Evolutionary conservation across 2,329 filamentous ascomycete species (phyloP).

Genomic region (Calonectria hongkongensis): DNA sequence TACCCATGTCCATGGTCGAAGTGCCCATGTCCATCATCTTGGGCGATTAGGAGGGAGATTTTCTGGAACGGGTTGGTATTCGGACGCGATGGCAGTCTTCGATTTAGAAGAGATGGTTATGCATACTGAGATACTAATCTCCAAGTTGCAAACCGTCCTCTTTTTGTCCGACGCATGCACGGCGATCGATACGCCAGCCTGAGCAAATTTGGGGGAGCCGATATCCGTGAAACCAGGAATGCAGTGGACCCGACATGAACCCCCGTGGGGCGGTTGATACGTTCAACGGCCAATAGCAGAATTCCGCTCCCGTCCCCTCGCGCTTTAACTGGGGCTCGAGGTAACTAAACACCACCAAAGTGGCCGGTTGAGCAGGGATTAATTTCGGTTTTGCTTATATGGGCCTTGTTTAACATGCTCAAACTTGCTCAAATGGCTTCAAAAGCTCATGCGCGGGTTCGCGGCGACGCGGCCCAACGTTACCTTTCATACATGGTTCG

Average conservation of each 20-base stretch:
- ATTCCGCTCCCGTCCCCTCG: too few relatives aligned
- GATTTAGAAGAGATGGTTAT: background rate
- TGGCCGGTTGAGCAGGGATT: background rate
- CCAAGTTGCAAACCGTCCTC: background rate
- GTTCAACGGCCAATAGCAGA: background rate
- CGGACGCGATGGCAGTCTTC: too few relatives aligned
- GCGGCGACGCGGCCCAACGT: background rate
- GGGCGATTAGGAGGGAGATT: background rate
- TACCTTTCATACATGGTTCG: background rate
- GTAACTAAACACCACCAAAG: background rate
- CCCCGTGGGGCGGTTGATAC: background rate
- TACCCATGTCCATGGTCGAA: background rate
- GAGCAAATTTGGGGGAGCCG: conserved; percentile 1
- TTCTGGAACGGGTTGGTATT: background rate
- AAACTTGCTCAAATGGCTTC: conserved; percentile 4
- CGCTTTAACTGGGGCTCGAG: background rate
- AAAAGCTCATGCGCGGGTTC: background rate
- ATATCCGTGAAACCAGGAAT: conserved; percentile 4
- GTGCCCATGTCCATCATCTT: conserved; percentile 10
- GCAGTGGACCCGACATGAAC: background rate
- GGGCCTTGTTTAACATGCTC: conserved; percentile 2
- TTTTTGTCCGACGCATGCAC: background rate
- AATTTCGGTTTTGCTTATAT: background rate
- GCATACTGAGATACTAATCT: background rate
- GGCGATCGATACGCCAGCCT: background rate